These are phyloP conservation scores for Pleurotus salmoneostramineus DNA, from an alignment of 768 basidiomycete species.

Conservation along the genomic window DNA sequence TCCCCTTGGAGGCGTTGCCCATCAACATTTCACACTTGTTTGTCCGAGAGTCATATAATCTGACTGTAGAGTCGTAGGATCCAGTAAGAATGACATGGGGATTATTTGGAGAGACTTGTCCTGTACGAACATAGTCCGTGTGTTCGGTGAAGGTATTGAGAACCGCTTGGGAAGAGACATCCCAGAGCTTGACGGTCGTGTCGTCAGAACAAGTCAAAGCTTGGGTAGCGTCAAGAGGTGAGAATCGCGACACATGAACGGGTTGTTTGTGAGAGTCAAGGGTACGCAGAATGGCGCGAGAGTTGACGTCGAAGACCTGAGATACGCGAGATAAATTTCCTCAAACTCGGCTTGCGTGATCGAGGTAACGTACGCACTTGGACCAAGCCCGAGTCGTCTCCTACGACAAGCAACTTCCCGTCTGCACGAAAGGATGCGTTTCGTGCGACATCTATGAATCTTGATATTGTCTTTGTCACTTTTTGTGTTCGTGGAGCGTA, in stretches of 20 bases:
- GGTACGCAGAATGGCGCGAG: constrained; percentile 88
- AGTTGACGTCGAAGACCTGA: constrained; percentile 86
- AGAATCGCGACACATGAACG: constrained; percentile 93
- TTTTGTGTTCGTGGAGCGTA: constrained; percentile 97
- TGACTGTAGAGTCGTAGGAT: constrained; percentile 90
- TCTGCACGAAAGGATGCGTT: constrained; percentile 87
- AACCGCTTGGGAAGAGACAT: constrained; percentile 84
- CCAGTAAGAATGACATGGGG: constrained; percentile 87
- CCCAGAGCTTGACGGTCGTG: constrained; percentile 91
- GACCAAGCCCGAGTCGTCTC: constrained; percentile 90
- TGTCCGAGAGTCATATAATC: constrained; percentile 83
- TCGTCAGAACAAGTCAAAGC: constrained; percentile 96
- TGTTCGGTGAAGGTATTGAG: constrained; percentile 80
- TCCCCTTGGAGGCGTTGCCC: constrained; percentile 38
- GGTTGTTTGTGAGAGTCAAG: constrained; percentile 95
- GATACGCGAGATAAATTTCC: no score
- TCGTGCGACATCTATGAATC: constrained; percentile 95
- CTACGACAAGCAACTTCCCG: constrained; percentile 93
- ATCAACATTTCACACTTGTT: constrained; percentile 84
- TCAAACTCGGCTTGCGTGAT: not conserved
- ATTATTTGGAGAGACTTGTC: constrained; percentile 78
- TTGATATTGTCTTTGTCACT: constrained; percentile 91
- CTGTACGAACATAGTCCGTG: constrained; percentile 94
- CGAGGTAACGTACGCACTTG: constrained; percentile 42
- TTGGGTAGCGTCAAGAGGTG: constrained; percentile 73